A percentile compares a stretch with the other conserved stretches of the same genome.
Conservation (phyloP, 495 filamentous ascomycete species). For the Podospora sp. region DNA sequence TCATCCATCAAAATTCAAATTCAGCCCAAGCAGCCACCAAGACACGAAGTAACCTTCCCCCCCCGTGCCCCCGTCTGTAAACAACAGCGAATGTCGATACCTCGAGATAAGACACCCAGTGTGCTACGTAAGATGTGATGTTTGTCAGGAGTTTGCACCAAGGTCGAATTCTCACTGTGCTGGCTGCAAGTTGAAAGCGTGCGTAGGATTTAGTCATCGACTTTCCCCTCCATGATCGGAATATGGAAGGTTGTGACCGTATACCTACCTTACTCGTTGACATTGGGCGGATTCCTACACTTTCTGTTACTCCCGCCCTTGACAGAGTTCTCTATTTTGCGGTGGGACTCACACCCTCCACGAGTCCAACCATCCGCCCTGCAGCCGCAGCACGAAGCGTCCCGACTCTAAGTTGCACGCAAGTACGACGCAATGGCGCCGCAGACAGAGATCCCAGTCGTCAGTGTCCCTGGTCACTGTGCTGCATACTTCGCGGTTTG, state of each 20-base stretch:
- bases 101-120: background rate
- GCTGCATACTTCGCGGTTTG: background rate
- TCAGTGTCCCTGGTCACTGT: slow-evolving; percentile 16
- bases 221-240: background rate
- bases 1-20: background rate
- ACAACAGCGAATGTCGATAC: background rate
- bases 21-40: background rate
- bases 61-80: background rate
- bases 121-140: background rate
- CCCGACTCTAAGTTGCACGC: no score
- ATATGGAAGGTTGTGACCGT: background rate
- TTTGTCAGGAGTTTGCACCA: background rate
- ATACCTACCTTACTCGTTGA: background rate
- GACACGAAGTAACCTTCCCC: background rate
- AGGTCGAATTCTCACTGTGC: background rate
- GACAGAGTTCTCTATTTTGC: background rate
- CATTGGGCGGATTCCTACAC: background rate
- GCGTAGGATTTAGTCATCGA: slow-evolving; percentile 10
- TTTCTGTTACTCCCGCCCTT: background rate
- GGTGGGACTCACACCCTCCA: background rate
- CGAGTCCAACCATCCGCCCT: no score
- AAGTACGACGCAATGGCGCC: slow-evolving; percentile 40
- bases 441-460: slow-evolving; percentile 47
- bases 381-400: no score
- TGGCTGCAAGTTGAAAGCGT: background rate